These are phyloP conservation scores for Fusarium nanum DNA, from an alignment of 2,329 filamentous ascomycete genomes.

Conservation along the genomic window DNA sequence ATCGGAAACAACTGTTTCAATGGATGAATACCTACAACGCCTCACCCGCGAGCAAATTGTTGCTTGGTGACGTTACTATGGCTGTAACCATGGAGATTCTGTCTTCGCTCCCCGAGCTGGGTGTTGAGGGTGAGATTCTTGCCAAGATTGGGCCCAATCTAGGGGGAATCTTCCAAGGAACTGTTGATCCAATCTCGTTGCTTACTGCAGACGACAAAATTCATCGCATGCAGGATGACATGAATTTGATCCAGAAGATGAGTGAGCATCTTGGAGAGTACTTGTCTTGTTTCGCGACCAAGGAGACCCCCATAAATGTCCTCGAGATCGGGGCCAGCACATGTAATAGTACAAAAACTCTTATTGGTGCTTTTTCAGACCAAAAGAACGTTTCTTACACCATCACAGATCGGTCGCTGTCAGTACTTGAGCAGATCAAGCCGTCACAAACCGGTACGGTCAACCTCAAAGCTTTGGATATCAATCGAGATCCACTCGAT, in stretches of 20 bases:
- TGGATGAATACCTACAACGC: constrained; percentile 13
- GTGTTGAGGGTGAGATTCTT: constrained; percentile 19
- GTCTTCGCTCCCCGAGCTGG: constrained; percentile 12
- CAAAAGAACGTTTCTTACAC: neutral
- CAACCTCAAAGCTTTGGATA: constrained; percentile 2
- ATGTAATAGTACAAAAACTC: neutral
- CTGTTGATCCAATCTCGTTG: neutral
- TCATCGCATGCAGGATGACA: neutral
- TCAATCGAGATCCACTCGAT: constrained; percentile 4
- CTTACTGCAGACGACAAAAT: neutral
- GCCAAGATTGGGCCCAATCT: constrained; percentile 21
- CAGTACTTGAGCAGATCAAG: neutral
- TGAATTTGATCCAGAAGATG: constrained; percentile 5
- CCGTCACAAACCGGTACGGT: fast-evolving
- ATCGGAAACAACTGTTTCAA: neutral
- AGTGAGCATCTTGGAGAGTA: neutral
- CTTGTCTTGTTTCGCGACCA: constrained; percentile 11
- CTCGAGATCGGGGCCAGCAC: constrained; percentile 22
- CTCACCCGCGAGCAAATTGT: neutral
- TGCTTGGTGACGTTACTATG: constrained; percentile 13
- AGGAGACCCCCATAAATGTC: neutral
- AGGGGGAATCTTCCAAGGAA: neutral
- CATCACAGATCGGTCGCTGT: constrained; percentile 2
- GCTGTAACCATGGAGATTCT: constrained; percentile 25
- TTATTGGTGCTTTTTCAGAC: neutral